phyloP scores from a whole-genome alignment of 2,329 filamentous ascomycete species.

The Tolypocladium amazonense region DNA sequence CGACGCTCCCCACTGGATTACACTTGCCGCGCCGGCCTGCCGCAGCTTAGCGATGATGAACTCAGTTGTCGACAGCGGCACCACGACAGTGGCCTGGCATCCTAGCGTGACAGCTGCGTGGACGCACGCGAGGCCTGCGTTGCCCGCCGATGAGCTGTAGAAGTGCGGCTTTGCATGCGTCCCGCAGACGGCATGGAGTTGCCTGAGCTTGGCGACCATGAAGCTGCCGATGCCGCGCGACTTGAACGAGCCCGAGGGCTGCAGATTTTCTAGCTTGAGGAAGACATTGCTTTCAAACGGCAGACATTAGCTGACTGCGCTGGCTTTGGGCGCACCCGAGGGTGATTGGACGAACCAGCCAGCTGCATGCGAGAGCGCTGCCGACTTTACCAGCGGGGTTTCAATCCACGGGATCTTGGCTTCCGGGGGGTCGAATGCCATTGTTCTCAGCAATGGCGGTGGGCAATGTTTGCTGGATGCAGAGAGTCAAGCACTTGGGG shows the following conservation, averaged over 20 bases:
- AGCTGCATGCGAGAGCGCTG: conserved; percentile 16
- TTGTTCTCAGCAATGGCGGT: not conserved
- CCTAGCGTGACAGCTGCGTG: conserved; percentile 53
- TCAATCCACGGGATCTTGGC: conserved; percentile 46
- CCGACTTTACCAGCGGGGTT: conserved; percentile 58
- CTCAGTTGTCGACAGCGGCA: conserved; percentile 53
- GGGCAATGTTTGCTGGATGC: not conserved
- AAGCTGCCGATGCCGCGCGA: conserved; percentile 66
- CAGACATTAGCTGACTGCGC: not conserved
- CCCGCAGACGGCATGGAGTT: conserved; percentile 6
- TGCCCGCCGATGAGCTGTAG: conserved; percentile 65
- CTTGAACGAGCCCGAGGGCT: conserved; percentile 79
- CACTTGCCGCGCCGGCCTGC: conserved; percentile 48
- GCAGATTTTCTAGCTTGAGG: conserved; percentile 72
- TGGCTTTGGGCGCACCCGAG: not conserved
- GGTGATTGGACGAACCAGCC: conserved; percentile 8
- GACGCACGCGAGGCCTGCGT: conserved; percentile 72
- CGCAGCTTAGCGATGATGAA: conserved; percentile 59
- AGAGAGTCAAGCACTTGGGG: not conserved
- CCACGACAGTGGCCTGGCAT: conserved; percentile 58
- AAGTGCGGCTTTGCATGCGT: conserved; percentile 38
- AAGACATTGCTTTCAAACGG: conserved; percentile 50
- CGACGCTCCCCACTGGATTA: conserved; percentile 54
- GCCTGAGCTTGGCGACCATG: conserved; percentile 38
- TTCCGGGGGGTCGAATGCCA: not conserved